Evolutionary conservation across 2,329 filamentous ascomycete species (phyloP), one percentile per base, ranked within the genome.

Genomic region (Plenodomus lindquistii): DNA sequence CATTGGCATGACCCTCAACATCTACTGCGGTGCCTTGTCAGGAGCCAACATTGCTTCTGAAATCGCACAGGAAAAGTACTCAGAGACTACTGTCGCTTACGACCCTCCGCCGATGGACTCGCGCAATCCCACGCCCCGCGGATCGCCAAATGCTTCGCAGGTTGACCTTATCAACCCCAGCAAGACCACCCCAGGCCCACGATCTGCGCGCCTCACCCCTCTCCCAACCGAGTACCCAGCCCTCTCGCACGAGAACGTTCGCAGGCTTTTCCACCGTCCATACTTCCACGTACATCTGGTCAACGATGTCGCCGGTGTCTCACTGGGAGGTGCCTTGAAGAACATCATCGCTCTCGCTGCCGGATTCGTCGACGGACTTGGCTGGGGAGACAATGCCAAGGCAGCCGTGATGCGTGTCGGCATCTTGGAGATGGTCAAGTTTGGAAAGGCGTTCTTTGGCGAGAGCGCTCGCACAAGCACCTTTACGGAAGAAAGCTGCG

Each of bases 371-470:
- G 91, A 96, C 58, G 94, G 94, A 29, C 84, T 93, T 53, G 93
- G 93, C 58, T 99, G 94, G 93, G 94, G 94, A 66, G 92, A 97
- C 78, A 99, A 97, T 63, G 93, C 93, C 59, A 97, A 99, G 78
- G 91, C 94, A n/a, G 94, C 94, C 38, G 87, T 99, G 52, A 97
- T 99, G 91, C 89, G 94, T 36, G 88, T 97, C 17, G 94, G 94
- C 7, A 84, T 99, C 38, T 81, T 97, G 62, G 94, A 99, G 76
- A 96, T 97, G 87, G 91, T 97, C 66, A 88, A 89, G 69, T 99
- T 99, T 62, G 93, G 93, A 57, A 91, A 92, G 73, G 85, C 88
- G 63, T 99, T 97, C 79, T 99, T 97, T 71, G 84, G 85, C 16
- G 83, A 92, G 64, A 89, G 88, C 1, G 87, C 94, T 20, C 83